Conservation (phyloP, 176 grass and related monocot species). For the Zoysia japonica region DNA sequence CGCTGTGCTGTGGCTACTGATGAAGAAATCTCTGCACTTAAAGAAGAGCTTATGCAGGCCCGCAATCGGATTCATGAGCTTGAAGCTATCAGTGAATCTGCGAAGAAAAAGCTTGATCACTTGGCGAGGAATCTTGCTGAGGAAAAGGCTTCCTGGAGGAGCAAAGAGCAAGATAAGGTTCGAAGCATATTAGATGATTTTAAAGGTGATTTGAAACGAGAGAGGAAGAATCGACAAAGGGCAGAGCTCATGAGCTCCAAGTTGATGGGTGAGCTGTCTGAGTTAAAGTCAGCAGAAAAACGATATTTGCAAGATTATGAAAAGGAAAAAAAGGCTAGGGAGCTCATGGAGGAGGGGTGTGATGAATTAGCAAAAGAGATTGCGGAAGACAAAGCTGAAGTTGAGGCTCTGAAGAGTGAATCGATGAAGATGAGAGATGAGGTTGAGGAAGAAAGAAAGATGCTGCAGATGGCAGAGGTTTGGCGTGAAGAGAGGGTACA, state of each 20-base stretch:
- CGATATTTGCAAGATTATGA: conserved; percentile 64
- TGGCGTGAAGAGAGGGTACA: conserved; percentile 98
- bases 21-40: conserved; percentile 52
- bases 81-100: conserved; percentile 47
- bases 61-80: conserved; percentile 50
- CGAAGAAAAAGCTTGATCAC: conserved; percentile 68
- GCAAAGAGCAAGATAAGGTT: conserved; percentile 67
- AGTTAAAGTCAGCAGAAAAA: conserved; percentile 57
- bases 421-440: conserved; percentile 71
- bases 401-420: conserved; percentile 74
- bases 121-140: conserved; percentile 58
- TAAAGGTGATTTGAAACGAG: conserved; percentile 58
- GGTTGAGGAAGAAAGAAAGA: conserved; percentile 81
- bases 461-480: conserved; percentile 97
- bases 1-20: conserved; percentile 15
- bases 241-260: conserved; percentile 64
- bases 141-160: conserved; percentile 63
- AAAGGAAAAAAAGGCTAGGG: conserved; percentile 71
- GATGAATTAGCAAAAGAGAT: conserved; percentile 78
- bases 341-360: conserved; percentile 76
- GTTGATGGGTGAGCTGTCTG: conserved; percentile 53
- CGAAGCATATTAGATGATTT: conserved; percentile 53
- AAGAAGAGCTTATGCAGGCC: conserved; percentile 54
- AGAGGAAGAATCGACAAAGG: conserved; percentile 62
- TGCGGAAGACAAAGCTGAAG: conserved; percentile 71